A percentile compares a stretch with the other conserved stretches of the same genome.
phyloP scores from a whole-genome alignment of 2,329 filamentous ascomycete species.

The Corinectria fuckeliana region DNA sequence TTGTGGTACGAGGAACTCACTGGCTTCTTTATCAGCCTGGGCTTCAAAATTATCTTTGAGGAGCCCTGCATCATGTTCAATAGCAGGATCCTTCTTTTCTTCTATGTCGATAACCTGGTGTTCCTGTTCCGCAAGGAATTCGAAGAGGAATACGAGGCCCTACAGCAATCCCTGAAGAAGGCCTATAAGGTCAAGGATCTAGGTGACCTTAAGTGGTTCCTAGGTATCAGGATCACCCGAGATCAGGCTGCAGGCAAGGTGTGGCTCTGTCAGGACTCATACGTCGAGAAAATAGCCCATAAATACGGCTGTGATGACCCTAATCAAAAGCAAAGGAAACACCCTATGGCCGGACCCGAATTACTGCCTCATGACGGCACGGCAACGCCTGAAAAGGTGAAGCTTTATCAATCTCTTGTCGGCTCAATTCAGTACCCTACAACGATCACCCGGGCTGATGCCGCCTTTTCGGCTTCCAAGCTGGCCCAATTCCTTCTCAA shows the following conservation, averaged over 20 bases:
- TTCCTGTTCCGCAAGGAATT: no score
- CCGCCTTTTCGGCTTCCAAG: not conserved
- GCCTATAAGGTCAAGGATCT: no score
- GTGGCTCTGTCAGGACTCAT: not conserved
- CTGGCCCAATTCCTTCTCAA: constrained; percentile 2
- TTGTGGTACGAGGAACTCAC: no score
- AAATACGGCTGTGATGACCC: not conserved
- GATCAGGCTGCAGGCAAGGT: not conserved
- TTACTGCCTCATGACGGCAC: not conserved
- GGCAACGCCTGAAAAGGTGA: not conserved
- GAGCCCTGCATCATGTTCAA: no score
- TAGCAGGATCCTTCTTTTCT: no score
- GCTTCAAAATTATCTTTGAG: no score
- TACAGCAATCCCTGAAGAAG: no score
- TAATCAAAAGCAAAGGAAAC: no score
- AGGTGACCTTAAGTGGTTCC: not conserved
- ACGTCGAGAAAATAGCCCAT: not conserved
- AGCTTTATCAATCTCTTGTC: not conserved
- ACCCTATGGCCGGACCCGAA: no score
- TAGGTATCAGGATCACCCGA: not conserved
- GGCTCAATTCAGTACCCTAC: not conserved
- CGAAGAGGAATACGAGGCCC: no score
- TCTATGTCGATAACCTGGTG: no score
- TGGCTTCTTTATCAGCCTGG: no score
- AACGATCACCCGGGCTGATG: not conserved